Conservation (phyloP, 1,284 basidiomycete species). For the Cryptococcus floricola region DNA sequence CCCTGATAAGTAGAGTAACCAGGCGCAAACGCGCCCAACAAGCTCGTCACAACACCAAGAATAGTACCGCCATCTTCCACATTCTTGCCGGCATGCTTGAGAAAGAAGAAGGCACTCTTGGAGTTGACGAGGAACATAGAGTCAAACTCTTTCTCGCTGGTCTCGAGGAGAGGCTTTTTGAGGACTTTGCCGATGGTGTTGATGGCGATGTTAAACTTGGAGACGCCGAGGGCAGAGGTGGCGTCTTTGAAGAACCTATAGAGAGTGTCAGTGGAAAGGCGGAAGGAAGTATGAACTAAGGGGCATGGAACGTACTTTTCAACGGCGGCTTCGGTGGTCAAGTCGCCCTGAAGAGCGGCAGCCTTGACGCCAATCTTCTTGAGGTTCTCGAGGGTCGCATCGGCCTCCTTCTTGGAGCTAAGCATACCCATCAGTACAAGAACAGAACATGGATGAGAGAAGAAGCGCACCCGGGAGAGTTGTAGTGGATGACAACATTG, state of each 20-base stretch:
- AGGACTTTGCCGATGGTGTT: conserved; percentile 31
- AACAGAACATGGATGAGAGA: too few relatives aligned
- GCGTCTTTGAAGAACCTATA: background rate
- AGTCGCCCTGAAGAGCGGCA: background rate
- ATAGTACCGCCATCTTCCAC: conserved; percentile 21
- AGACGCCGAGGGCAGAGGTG: background rate
- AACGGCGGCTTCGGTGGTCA: background rate
- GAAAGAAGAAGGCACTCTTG: conserved; percentile 30
- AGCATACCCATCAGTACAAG: background rate
- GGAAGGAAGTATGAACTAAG: background rate
- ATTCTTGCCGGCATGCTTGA: conserved; percentile 19
- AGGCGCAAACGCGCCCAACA: conserved; percentile 22
- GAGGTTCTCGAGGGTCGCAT: background rate
- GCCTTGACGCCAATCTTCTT: background rate
- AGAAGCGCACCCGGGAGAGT: background rate
- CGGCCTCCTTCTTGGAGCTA: background rate
- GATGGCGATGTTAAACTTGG: conserved; percentile 21
- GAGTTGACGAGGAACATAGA: conserved; percentile 23
- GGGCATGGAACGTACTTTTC: background rate
- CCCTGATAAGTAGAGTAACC: conserved; percentile 28
- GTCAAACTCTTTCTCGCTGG: conserved; percentile 25
- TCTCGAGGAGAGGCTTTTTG: conserved; percentile 22
- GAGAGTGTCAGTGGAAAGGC: background rate
- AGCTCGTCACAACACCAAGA: conserved; percentile 20
- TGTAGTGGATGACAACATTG: conserved; percentile 2